These are phyloP conservation scores for Paraconiothyrium brasiliense DNA, from an alignment of 2,329 filamentous ascomycete species.

Conservation along the genomic window DNA sequence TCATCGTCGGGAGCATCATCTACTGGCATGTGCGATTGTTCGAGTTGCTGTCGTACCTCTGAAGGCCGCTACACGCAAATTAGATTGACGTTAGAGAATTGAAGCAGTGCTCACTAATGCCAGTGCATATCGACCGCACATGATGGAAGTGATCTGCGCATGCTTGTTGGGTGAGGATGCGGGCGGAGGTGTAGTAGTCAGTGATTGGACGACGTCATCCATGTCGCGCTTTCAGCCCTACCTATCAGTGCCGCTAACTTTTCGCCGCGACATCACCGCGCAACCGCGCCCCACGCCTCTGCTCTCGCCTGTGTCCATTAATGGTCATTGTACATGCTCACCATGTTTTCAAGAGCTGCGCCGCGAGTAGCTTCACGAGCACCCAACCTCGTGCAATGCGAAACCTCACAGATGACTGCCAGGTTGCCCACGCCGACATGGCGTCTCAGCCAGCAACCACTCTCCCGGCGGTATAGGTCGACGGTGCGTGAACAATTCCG, in stretches of 20 bases:
- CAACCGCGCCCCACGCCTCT: constrained; percentile 1
- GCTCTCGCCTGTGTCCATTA: constrained; percentile 5
- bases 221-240: constrained; percentile 36
- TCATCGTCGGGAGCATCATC: constrained; percentile 77
- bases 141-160: constrained; percentile 47
- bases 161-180: constrained; percentile 18
- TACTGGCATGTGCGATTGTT: constrained; percentile 77
- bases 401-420: constrained; percentile 33
- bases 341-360: constrained; percentile 51
- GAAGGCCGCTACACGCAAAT: constrained; percentile 70
- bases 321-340: constrained; percentile 23
- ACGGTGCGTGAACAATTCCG: constrained; percentile 38
- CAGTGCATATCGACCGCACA: constrained; percentile 76
- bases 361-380: constrained; percentile 36
- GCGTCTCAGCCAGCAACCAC: constrained; percentile 36
- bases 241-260: constrained; percentile 33
- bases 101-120: constrained; percentile 62
- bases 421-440: constrained; percentile 36
- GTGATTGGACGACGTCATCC: constrained; percentile 48
- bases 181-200: constrained; percentile 25
- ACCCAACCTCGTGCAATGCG: constrained; percentile 35
- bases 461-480: constrained; percentile 39
- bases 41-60: constrained; percentile 76
- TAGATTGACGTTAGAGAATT: constrained; percentile 22
- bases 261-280: constrained; percentile 29